Conservation (phyloP, 495 filamentous ascomycete genomes). For the Tuber borchii region DNA sequence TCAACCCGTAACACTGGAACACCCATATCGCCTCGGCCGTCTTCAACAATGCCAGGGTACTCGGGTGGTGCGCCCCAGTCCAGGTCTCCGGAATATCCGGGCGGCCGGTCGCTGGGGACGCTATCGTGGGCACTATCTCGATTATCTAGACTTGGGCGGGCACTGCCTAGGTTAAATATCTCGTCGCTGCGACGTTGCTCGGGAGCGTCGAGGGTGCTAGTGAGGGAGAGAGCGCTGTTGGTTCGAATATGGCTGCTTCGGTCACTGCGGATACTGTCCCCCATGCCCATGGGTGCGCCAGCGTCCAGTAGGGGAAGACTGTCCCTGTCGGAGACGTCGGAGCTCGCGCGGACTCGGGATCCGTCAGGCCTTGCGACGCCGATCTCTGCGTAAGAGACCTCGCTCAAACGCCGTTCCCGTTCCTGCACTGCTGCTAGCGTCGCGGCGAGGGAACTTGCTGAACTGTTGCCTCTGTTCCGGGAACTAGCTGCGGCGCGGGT, state of each 20-base stretch:
- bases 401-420: conserved; percentile 68
- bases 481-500: conserved; percentile 33
- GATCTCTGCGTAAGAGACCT: conserved; percentile 77
- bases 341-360: conserved; percentile 66
- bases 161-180: conserved; percentile 25
- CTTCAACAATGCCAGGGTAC: conserved; percentile 11
- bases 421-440: conserved; percentile 43
- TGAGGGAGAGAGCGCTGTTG: conserved; percentile 1
- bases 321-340: conserved; percentile 32
- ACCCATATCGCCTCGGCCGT: conserved; percentile 11
- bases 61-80: conserved; percentile 21
- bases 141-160: conserved; percentile 16
- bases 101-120: conserved; percentile 19
- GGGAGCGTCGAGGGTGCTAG: conserved; percentile 7
- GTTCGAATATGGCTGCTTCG: conserved; percentile 11
- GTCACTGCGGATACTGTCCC: conserved; percentile 24
- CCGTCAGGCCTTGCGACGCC: conserved; percentile 86
- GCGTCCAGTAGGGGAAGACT: conserved; percentile 31
- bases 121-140: conserved; percentile 14
- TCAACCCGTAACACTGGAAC: conserved; percentile 28
- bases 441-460: conserved; percentile 23
- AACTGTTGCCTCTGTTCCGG: conserved; percentile 18
- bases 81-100: conserved; percentile 22
- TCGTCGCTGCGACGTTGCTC: conserved; percentile 28
- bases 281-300: conserved; percentile 35